Conservation (phyloP, 768 basidiomycete genomes). For the Paxillus rubicundulus region DNA sequence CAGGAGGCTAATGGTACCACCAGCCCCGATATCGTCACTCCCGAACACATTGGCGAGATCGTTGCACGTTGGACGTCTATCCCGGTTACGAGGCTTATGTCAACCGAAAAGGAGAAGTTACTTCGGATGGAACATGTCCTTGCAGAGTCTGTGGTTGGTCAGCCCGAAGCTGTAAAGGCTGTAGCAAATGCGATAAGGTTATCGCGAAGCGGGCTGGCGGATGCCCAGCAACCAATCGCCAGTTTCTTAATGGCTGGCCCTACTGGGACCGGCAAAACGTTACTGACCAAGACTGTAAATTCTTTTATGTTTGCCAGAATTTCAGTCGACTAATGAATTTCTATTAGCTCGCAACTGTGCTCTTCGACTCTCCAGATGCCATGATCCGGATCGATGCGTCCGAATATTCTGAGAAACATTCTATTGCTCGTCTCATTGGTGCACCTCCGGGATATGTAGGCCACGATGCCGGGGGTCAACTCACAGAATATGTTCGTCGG, state of each 20-base stretch:
- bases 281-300: slow-evolving; percentile 84
- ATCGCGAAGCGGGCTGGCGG: slow-evolving; percentile 90
- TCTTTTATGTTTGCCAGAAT: not conserved
- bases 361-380: slow-evolving; percentile 89
- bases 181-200: slow-evolving; percentile 93
- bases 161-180: slow-evolving; percentile 86
- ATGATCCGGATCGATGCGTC: slow-evolving; percentile 93
- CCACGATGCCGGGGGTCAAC: slow-evolving; percentile 84
- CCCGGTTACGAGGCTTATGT: slow-evolving; percentile 82
- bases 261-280: slow-evolving; percentile 87
- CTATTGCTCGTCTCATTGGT: slow-evolving; percentile 67
- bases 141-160: slow-evolving; percentile 77
- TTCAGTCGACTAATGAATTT: slow-evolving; percentile 2
- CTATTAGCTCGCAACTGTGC: slow-evolving; percentile 72
- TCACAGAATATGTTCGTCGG: slow-evolving; percentile 90
- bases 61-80: slow-evolving; percentile 93
- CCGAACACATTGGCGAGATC: slow-evolving; percentile 92
- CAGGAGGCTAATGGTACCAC: slow-evolving; percentile 54
- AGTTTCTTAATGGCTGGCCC: slow-evolving; percentile 93
- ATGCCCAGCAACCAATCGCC: slow-evolving; percentile 84
- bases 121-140: slow-evolving; percentile 85
- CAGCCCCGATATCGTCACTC: slow-evolving; percentile 69
- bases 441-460: slow-evolving; percentile 89
- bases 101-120: slow-evolving; percentile 89
- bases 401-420: slow-evolving; percentile 86